phyloP scores from a whole-genome alignment of 768 basidiomycete species.

The Pleurotus citrinopileatus region DNA sequence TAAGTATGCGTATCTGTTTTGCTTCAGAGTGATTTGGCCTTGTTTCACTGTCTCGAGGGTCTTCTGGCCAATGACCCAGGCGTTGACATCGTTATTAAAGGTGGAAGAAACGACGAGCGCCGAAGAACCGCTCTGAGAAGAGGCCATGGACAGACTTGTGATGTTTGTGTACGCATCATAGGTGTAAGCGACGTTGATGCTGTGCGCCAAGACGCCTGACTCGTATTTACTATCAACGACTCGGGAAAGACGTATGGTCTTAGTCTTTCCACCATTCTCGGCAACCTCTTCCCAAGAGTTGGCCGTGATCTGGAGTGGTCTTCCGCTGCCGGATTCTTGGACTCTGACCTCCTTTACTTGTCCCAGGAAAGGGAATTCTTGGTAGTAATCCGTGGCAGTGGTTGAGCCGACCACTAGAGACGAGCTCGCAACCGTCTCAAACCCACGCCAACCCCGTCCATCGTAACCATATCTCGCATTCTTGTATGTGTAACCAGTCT shows the following conservation, averaged over 20 bases:
- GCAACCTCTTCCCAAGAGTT: not conserved
- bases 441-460: constrained; percentile 13
- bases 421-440: constrained; percentile 13
- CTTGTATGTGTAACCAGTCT: constrained; percentile 12
- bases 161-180: constrained; percentile 10
- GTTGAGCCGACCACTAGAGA: constrained; percentile 4
- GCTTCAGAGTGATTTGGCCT: not conserved
- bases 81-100: not conserved
- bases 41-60: constrained; percentile 1
- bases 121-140: not conserved
- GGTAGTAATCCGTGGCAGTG: constrained; percentile 6
- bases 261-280: not conserved
- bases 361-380: constrained; percentile 12
- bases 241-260: not conserved
- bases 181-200: constrained; percentile 8
- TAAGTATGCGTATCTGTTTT: not conserved
- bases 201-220: not conserved
- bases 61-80: constrained; percentile 14
- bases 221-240: constrained; percentile 7
- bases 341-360: too few species aligned
- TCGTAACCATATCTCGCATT: constrained; percentile 12
- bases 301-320: not conserved
- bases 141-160: constrained; percentile 2
- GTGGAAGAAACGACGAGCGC: not conserved
- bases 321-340: too few species aligned